phyloP scores from a whole-genome alignment of 2,329 filamentous ascomycete species.

The Fusarium sp. region DNA sequence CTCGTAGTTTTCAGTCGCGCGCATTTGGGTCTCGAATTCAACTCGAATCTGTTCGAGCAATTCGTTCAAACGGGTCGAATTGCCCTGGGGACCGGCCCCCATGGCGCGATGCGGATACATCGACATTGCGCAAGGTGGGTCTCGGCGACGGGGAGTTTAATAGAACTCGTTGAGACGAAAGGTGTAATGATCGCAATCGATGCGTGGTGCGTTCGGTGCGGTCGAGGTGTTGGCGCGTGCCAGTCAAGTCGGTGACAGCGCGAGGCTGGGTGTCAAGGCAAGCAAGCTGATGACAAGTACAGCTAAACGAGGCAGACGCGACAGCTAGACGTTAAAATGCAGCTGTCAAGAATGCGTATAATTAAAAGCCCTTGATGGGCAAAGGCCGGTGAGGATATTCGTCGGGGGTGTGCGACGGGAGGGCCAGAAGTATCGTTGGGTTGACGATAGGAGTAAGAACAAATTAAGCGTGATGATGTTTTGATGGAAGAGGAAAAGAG shows the following conservation, averaged over 20 bases:
- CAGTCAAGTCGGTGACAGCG: slow-evolving; percentile 19
- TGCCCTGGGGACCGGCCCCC: slow-evolving; percentile 72
- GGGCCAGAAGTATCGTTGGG: background rate
- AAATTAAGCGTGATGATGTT: slow-evolving; percentile 41
- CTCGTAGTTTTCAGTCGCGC: slow-evolving; percentile 87
- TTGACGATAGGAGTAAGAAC: slow-evolving; percentile 35
- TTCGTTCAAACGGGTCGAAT: slow-evolving; percentile 80
- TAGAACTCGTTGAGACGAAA: slow-evolving; percentile 25
- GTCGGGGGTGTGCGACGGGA: slow-evolving; percentile 18
- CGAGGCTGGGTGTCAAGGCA: slow-evolving; percentile 35
- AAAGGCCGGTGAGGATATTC: slow-evolving; percentile 8
- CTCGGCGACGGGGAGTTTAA: slow-evolving; percentile 30
- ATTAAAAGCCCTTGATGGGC: slow-evolving; percentile 14
- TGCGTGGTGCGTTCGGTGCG: slow-evolving; percentile 19
- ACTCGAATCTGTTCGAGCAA: slow-evolving; percentile 89
- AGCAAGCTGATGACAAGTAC: slow-evolving; percentile 13
- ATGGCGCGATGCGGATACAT: slow-evolving; percentile 95
- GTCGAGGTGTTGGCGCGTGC: slow-evolving; percentile 35
- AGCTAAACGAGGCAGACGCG: slow-evolving; percentile 40
- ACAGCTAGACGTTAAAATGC: slow-evolving; percentile 14
- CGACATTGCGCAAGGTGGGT: slow-evolving; percentile 60
- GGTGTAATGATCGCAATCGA: slow-evolving; percentile 13
- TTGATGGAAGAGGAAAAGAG: slow-evolving; percentile 46
- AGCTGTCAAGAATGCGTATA: slow-evolving; percentile 5
- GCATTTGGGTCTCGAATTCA: slow-evolving; percentile 89